These are phyloP conservation scores for Orbilia javanica DNA, from an alignment of 2,329 filamentous ascomycete genomes.

Conservation along the genomic window DNA sequence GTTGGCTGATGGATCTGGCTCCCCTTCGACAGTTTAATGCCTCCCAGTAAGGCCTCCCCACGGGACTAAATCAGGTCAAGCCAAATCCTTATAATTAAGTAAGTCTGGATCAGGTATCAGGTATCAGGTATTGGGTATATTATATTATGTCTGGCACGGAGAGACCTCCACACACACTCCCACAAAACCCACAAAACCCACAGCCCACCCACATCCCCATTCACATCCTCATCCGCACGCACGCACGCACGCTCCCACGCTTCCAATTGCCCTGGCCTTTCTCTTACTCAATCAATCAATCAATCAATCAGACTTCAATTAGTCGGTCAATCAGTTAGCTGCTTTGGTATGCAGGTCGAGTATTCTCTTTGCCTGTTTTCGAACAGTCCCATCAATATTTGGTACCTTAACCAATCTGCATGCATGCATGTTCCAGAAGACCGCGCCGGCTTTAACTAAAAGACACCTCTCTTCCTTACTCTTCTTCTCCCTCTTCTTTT, in stretches of 20 bases:
- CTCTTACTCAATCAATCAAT: constrained; percentile 2
- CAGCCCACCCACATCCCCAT: too few relatives aligned
- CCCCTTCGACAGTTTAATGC: background rate
- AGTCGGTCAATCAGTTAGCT: background rate
- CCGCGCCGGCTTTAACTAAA: constrained; percentile 5
- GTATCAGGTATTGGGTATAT: background rate
- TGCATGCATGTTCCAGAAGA: constrained; percentile 52
- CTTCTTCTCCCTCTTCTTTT: background rate
- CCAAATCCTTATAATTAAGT: too few relatives aligned
- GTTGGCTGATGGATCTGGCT: background rate
- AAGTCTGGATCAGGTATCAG: too few relatives aligned
- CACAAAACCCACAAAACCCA: too few relatives aligned
- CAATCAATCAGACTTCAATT: background rate
- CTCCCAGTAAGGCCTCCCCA: background rate
- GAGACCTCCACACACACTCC: constrained; percentile 1
- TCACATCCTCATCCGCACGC: background rate
- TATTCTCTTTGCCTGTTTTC: constrained; percentile 20
- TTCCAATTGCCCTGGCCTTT: background rate
- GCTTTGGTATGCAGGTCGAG: background rate
- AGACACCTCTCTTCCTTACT: background rate
- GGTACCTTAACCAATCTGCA: constrained; percentile 45
- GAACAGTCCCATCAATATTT: background rate
- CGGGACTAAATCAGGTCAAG: background rate
- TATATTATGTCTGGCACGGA: background rate
- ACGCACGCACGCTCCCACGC: constrained; percentile 1